A percentile compares a stretch with the other conserved stretches of the same genome.
Evolutionary conservation across 2,329 filamentous ascomycete genomes (phyloP).

Genomic region (Cytospora leucostoma): DNA sequence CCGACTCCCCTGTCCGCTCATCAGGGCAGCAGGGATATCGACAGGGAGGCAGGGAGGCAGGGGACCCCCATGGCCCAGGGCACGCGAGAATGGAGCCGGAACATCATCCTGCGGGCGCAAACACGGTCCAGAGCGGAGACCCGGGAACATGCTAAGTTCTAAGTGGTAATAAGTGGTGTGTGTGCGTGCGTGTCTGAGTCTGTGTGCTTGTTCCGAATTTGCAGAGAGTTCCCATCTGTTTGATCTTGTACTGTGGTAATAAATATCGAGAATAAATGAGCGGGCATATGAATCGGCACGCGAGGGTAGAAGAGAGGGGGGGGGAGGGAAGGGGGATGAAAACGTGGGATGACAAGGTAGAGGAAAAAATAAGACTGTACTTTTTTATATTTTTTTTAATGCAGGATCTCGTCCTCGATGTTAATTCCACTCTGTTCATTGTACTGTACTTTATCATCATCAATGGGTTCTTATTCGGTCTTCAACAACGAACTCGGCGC

Average conservation of each 20-base stretch:
- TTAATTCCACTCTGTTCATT: neutral
- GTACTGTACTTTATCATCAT: no score
- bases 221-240: neutral
- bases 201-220: no score
- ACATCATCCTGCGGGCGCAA: neutral
- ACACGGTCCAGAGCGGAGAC: neutral
- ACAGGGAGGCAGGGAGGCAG: neutral
- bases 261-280: neutral
- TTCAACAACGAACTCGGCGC: no score
- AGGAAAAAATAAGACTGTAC: neutral
- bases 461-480: no score
- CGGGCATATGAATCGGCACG: neutral
- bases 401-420: neutral
- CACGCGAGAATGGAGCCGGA: conserved; percentile 3
- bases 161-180: conserved; percentile 1
- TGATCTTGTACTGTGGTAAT: neutral
- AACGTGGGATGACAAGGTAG: neutral
- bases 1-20: no score
- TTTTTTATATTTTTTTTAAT: neutral
- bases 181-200: neutral
- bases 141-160: neutral
- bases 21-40: neutral
- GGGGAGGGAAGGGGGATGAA: neutral
- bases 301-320: neutral
- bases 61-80: neutral